phyloP scores from a whole-genome alignment of 345 rosid genomes.

The Pugionium cornutum region DNA sequence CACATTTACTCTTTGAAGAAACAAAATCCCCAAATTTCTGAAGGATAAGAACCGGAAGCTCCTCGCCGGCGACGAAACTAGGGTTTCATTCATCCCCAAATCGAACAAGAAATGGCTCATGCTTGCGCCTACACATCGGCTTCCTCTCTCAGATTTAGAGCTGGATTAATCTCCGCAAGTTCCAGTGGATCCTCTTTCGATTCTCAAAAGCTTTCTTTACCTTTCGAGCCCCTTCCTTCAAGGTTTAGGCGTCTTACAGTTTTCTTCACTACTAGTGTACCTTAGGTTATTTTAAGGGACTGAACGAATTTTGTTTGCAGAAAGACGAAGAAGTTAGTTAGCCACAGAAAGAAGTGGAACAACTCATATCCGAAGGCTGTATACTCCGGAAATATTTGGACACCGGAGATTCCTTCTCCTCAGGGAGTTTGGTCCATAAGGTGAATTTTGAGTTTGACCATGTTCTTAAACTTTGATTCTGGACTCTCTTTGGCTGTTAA shows the following conservation, averaged over 20 bases:
- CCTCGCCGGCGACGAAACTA: slow-evolving; percentile 25
- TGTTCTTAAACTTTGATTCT: neutral
- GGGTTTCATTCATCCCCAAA: slow-evolving; percentile 24
- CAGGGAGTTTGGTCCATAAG: slow-evolving; percentile 58
- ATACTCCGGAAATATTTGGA: too few species aligned
- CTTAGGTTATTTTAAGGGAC: neutral
- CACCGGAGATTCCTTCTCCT: too few species aligned
- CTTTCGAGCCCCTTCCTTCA: slow-evolving; percentile 57
- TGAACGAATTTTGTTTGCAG: neutral
- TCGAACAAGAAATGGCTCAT: slow-evolving; percentile 50
- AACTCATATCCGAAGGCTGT: neutral
- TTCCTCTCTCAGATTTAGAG: slow-evolving; percentile 41
- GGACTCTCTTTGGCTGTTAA: neutral
- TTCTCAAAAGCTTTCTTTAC: slow-evolving; percentile 45
- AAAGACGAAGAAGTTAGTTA: too few species aligned
- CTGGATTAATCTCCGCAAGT: slow-evolving; percentile 55
- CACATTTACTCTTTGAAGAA: too few species aligned
- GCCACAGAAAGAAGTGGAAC: too few species aligned
- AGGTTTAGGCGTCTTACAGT: slow-evolving; percentile 43
- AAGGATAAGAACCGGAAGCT: slow-evolving; percentile 43
- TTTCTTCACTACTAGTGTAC: neutral
- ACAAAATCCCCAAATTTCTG: neutral
- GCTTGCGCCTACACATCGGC: slow-evolving; percentile 62
- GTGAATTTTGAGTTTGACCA: slow-evolving; percentile 35
- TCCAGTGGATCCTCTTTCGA: slow-evolving; percentile 49